phyloP scores from a whole-genome alignment of 169 alveolate genomes.

The Eimeria sp. region DNA sequence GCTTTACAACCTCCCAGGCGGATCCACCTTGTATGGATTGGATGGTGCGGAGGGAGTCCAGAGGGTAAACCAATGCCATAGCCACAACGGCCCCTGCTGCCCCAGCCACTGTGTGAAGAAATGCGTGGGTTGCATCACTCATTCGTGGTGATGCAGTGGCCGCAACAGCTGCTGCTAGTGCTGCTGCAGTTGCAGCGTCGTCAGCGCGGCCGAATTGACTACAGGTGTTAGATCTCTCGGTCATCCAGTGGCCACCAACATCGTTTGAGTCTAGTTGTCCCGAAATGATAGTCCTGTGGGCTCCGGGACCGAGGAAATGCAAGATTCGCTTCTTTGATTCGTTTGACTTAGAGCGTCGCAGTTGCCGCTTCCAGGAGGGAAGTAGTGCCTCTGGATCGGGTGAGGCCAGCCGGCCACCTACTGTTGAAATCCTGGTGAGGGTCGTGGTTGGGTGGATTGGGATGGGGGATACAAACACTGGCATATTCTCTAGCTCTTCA shows the following conservation, averaged over 20 bases:
- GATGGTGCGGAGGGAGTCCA: conserved; percentile 77
- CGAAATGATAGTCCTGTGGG: conserved; percentile 2
- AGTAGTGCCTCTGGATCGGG: conserved; percentile 45
- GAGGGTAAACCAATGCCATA: conserved; percentile 76
- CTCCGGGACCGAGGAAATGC: conserved; percentile 13
- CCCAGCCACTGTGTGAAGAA: conserved; percentile 79
- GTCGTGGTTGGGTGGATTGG: conserved; percentile 46
- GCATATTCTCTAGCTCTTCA: conserved; percentile 43
- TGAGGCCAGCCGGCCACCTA: conserved; percentile 28
- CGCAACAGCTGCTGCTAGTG: conserved; percentile 69
- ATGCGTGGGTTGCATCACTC: conserved; percentile 68
- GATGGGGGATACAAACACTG: conserved; percentile 65
- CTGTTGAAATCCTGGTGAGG: conserved; percentile 61
- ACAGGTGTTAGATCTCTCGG: neutral
- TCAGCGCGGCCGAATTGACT: conserved; percentile 37
- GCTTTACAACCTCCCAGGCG: conserved; percentile 47
- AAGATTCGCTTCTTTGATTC: conserved; percentile 11
- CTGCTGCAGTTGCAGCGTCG: conserved; percentile 63
- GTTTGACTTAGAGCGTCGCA: conserved; percentile 61
- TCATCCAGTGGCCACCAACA: conserved; percentile 67
- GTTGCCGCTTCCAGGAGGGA: conserved; percentile 60
- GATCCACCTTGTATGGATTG: conserved; percentile 75
- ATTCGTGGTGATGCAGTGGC: conserved; percentile 47
- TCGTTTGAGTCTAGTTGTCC: conserved; percentile 13
- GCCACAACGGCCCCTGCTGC: conserved; percentile 80